Evolutionary conservation across 306 rosid genomes (phyloP).

Genomic region (Quercus berberidifolia): DNA sequence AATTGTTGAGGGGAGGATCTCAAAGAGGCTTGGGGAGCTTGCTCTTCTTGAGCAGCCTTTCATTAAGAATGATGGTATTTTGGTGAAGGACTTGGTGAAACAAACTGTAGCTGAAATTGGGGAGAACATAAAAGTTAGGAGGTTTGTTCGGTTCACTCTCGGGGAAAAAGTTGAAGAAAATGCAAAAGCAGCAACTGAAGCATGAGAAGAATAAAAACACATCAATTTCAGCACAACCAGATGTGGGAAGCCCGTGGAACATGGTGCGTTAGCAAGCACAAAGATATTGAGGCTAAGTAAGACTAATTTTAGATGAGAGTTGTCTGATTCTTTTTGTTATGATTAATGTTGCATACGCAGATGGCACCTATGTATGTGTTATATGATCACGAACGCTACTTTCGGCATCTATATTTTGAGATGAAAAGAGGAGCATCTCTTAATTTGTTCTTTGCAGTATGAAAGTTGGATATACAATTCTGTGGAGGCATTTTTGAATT

Average conservation of each 20-base stretch:
- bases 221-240: neutral
- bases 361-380: conserved; percentile 26
- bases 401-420: conserved; percentile 38
- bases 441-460: conserved; percentile 30
- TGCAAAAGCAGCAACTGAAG: conserved; percentile 27
- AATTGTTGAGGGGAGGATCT: conserved; percentile 90
- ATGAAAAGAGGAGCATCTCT: conserved; percentile 38
- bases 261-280: conserved; percentile 8
- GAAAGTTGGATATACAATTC: conserved; percentile 22
- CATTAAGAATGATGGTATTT: conserved; percentile 72
- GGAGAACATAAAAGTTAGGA: conserved; percentile 87
- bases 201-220: conserved; percentile 24
- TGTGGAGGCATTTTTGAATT: conserved; percentile 43
- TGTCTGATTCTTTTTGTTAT: conserved; percentile 30
- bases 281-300: neutral
- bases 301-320: conserved; percentile 30
- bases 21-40: conserved; percentile 96
- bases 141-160: conserved; percentile 80
- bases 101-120: conserved; percentile 99
- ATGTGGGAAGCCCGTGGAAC: neutral
- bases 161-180: conserved; percentile 63
- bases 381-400: neutral
- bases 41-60: conserved; percentile 91
- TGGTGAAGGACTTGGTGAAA: conserved; percentile 90
- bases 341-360: conserved; percentile 15